Base-by-base conservation (phyloP, 164 flowering plant species). In the Tetracentron sinense region DNA sequence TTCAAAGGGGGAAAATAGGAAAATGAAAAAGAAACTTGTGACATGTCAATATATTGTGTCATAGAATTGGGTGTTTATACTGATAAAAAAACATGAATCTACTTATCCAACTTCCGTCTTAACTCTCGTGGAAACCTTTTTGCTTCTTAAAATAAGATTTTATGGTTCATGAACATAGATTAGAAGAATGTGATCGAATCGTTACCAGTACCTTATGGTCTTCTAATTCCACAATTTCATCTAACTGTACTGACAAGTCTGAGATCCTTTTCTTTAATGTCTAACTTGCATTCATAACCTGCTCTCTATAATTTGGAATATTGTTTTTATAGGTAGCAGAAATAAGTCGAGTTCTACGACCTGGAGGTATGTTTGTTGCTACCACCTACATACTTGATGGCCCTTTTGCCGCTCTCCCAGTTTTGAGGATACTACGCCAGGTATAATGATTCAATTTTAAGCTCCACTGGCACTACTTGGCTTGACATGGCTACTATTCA, bases 281-380 rank as follows among this genome's bases (percentile, higher is more conserved):
- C 8, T 33, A 38, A 38, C 44, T 38, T 38, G 14, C 31, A 22
- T 17, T 27, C 42, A 29, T 14, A 29, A 27, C 30, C 30, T 35
- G 38, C 48, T 33, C 29, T 58, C 6, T 8, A 44, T 60, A 22
- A 65, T 29, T 11, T 58, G 26, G 50, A 42, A 25, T 29, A 55
- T 14, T 23, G 47, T 17, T 75, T 74, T 52, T 74, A 46, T 63
- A 90, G 98, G 94, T 87, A 17, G 90, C 98, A 65, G 98, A 93
- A 79, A 85, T 93, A 69, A 84, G 96, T 71, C 81, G 98, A 64
- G 83, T 89, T 58, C 66, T 90, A 49, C 78, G 85, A 66, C 96
- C 97, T 69, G 97, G 98, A 68, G 98, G 97, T 44, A 83, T 88
- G 20, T 86, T 93, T 81, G 96, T 93, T 69, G 97, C 91, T n/a